Evolutionary conservation across 2,329 filamentous ascomycete species (phyloP).

Genomic region (Macrophomina tecta): DNA sequence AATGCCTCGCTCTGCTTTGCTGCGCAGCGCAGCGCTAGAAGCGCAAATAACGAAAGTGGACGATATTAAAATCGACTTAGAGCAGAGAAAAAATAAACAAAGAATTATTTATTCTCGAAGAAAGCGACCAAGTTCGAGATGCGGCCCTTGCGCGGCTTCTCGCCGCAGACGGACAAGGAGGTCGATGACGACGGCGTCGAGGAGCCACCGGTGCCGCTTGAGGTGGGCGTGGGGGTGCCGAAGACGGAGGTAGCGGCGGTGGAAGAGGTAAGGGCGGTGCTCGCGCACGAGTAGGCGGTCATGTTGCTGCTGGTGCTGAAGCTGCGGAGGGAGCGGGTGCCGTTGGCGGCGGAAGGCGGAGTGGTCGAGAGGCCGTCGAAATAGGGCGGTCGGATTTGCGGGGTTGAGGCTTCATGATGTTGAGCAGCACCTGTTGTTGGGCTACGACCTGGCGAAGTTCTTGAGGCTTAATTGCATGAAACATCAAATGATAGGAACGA

Average conservation of each 20-base stretch:
- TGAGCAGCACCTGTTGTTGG: neutral
- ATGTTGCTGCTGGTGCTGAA: constrained; percentile 22
- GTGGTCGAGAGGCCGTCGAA: neutral
- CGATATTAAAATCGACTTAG: neutral
- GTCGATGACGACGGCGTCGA: neutral
- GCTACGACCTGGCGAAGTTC: constrained; percentile 24
- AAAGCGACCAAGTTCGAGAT: constrained; percentile 22
- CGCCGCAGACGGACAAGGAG: neutral
- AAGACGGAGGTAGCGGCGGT: constrained; percentile 10
- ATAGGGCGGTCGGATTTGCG: constrained; percentile 7
- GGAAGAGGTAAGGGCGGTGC: constrained; percentile 7
- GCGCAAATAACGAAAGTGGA: neutral
- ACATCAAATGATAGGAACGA: neutral
- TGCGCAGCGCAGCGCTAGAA: no score
- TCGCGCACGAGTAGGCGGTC: constrained; percentile 17
- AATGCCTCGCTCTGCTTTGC: no score
- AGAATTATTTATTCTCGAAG: constrained; percentile 7
- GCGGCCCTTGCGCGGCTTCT: constrained; percentile 6
- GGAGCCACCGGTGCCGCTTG: neutral
- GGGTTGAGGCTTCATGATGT: neutral
- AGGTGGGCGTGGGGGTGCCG: neutral
- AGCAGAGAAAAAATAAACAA: neutral
- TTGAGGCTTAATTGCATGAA: constrained; percentile 26
- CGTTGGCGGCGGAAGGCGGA: neutral
- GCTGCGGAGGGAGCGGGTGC: constrained; percentile 8